Evolutionary conservation across 306 rosid species (phyloP), one percentile per base, ranked within the genome.

Genomic region (Rosa lucieae): DNA sequence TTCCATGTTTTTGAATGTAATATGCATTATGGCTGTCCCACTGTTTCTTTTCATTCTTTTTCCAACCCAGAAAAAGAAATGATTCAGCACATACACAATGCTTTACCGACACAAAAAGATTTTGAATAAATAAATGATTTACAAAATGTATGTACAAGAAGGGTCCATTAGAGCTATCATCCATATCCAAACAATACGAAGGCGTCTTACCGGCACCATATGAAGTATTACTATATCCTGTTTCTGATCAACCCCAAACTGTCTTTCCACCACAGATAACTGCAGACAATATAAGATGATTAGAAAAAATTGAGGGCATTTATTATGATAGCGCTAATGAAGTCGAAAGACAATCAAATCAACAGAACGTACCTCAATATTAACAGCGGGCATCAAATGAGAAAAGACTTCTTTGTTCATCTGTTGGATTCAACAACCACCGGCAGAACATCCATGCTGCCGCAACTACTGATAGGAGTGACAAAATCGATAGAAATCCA

Each of bases 381-480:
- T 85, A 88, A 66, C 83, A 88, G 56, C 53, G 84, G 81, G 92
- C 91, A 83, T 90, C 86, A 72, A 87, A 89, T 53, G 93, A 78
- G 88, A 93, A 91, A 62, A 93, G 94, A 61, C 62, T 81, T 75
- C 86, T 89, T 51, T 90, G 97, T 83, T 86, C 96, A 51, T 91
- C 96, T 26, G 99, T 90, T 72, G 96, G 97, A 88, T 91, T 91
- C 83, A 87, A 83, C 83, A 96, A 77, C 99, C 99, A 96, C 58
- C 85, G 76, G 81, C 98, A 96, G 86, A 90, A 96, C 87, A 90
- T 86, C 85, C 89, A 80, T 2, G 99, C 92, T 6, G 99, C 95
- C 39, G 93, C 96, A 70, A 96, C 90, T 67, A 91, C 98, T 12
- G 99, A 90, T 42, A 92, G 81, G 75, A 96, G 97, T 44, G 97